Evolutionary conservation across 2,329 filamentous ascomycete genomes (phyloP), one percentile per base, ranked within the genome.

Genomic region (Penicillium sp.): DNA sequence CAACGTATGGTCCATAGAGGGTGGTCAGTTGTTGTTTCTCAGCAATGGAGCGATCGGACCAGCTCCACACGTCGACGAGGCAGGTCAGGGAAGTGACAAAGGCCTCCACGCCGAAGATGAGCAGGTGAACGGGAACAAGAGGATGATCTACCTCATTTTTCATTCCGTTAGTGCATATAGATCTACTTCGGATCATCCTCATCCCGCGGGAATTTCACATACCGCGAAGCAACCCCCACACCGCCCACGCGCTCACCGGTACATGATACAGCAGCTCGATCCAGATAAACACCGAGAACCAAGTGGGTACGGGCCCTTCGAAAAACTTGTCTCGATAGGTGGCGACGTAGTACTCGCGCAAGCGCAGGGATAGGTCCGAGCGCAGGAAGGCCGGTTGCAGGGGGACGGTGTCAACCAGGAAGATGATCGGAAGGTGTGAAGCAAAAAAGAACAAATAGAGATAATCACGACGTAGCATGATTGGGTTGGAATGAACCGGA

Each of bases 241-340:
- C 63, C 0, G 75, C 74, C 76, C 76, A 82, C 10, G 79, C 36
- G 30, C 73, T 77, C 12, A 81, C 52, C 0, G 80, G 80, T 0
- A 78, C 58, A 57, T 84, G 80, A 52, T 76, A 79, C 12, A 77
- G 39, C 2, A 75, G 54, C 55, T 84, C 80, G 54, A 82, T 71
- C 56, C 69, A 73, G 16, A 72, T 69, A 53, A 76, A 79, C 10
- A 67, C 47, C 8, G 62, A 64, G 55, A 84, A 84, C 73, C 76
- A 84, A 3, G 67, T 57, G 26, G 79, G 79, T 2, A 47, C 36
- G 9, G 76, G 69, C 6, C 65, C 54, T 22, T 71, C 67, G 63
- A 84, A 82, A 67, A 82, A 81, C 36, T 72, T 75, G 54, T 84
- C 80, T 10, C 71, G 67, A 57, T 81, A 82, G 1, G 71, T 80